Evolutionary conservation across 2,329 filamentous ascomycete genomes (phyloP), one percentile per base, ranked within the genome.

Genomic region (Paradendryphiella salina): DNA sequence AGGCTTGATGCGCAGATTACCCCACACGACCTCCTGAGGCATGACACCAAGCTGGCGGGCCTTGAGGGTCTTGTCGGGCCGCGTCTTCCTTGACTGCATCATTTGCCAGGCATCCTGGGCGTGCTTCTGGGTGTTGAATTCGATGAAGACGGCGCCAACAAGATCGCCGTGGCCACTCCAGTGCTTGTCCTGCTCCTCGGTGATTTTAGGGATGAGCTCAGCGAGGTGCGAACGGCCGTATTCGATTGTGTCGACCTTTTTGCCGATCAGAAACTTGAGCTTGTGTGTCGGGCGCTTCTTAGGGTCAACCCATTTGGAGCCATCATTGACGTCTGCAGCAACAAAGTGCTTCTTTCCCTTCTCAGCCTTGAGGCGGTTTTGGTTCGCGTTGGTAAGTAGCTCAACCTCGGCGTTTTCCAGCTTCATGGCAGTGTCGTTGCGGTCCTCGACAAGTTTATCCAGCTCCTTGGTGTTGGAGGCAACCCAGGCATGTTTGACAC

Each of bases 81-180:
- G 70, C 18, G 60, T 68, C 61, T 71, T 71, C 34, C 60, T 52
- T 32, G 54, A 52, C 60, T 75, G 52, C 67, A 72, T 72, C 64
- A 88, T 84, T 72, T 96, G 90, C 73, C 84, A 91, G 14, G 93
- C 93, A 43, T 85, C 82, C 72, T 97, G 91, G 6, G 94, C 94
- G 51, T 88, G 87, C 49, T 85, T 83, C 72, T 96, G 92, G 4
- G 81, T 85, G 52, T 84, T 80, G 65, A 96, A 99, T 68, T 96
- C 89, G 52, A 97, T 83, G 67, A 99, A 97, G 5, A 94, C 88
- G 14, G 89, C 87, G 0, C 87, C 83, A 5, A 90, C 78, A 45
- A 86, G 82, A 44, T 85, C 81, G 37, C 81, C 84, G 32, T 88
- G 81, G 43, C 88, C 86, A 11, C 80, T 79, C 46, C 81, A 83